Base-by-base conservation (phyloP, 2,329 filamentous ascomycete genomes). In the Diplodia corticola region DNA sequence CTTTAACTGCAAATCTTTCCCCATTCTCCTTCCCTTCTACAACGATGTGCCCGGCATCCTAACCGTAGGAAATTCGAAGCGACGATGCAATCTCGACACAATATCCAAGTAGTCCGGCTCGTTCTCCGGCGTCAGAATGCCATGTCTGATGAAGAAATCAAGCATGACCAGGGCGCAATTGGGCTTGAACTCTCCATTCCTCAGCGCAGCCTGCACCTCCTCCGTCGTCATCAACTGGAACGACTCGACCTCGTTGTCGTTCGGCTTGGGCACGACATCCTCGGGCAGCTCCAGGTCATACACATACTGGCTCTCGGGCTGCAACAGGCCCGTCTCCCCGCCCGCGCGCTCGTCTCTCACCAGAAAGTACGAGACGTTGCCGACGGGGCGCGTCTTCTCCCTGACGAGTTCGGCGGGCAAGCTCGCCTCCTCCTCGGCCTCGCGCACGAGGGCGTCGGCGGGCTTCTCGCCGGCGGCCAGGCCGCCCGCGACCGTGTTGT, bases 401-500 rank as follows among this genome's bases (percentile, higher is more conserved):
- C 89, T 85, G 59, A 97, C 88, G 7, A 94, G 73, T 0, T 84
- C 80, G 67, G 89, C 90, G 0, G 91, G 85, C 22, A 99, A 80
- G 44, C 88, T 91, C 0, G 95, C 96, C 76, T 99, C 95, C 79
- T 99, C 95, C 69, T 89, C 89, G 3, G 90, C 89, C 79, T 99
- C 95, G 64, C 94, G 87, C 22, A 97, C 84, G 63, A 97, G 80
- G 75, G 90, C 92, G 74, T 94, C 92, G 57, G 93, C 89, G 0
- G 91, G 90, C 24, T 84, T 84, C 76, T 97, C 93, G 15, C 89
- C 90, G 0, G 91, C 91, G 76, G 90, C 88, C 70, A 98, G 88
- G 0, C 92, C 91, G 3, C 91, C 91, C 0, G 93, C 95, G 6
- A 96, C 95, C 1, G 93, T 93, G 77, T 98, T 99, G 78, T 99